Evolutionary conservation across 2,329 filamentous ascomycete genomes (phyloP).

Genomic region (Fusarium xylarioides): DNA sequence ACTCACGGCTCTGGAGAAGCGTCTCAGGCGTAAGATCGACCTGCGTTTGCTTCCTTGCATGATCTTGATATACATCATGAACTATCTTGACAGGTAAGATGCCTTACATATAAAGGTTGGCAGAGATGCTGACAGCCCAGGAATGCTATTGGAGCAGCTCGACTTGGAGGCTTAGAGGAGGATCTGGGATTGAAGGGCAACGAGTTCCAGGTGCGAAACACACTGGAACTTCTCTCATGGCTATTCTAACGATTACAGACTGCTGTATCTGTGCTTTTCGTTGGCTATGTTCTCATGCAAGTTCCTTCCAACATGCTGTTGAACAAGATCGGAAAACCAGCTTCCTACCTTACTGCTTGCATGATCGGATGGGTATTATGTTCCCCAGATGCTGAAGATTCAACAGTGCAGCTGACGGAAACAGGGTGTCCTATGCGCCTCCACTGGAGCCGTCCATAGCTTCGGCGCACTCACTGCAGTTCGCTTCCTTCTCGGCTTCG

Average conservation of each 20-base stretch:
- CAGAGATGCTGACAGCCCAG: neutral
- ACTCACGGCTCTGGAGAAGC: neutral
- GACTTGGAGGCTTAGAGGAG: slow-evolving; percentile 1
- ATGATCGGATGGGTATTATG: slow-evolving; percentile 1
- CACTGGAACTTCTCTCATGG: accelerated
- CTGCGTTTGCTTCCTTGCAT: neutral
- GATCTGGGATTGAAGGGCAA: neutral
- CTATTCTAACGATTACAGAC: neutral
- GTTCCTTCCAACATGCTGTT: slow-evolving; percentile 15
- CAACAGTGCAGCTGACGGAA: neutral
- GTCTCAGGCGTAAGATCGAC: neutral
- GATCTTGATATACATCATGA: slow-evolving; percentile 11
- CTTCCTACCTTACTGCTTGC: neutral
- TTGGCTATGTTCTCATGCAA: slow-evolving; percentile 20
- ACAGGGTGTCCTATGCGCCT: neutral
- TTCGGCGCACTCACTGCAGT: slow-evolving; percentile 8
- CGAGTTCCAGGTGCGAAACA: neutral
- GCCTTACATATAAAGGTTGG: accelerated
- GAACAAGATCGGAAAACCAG: slow-evolving; percentile 17
- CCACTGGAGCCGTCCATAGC: neutral
- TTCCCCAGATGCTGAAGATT: neutral
- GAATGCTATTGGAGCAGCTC: slow-evolving; percentile 1
- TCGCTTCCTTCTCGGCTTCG: slow-evolving; percentile 54
- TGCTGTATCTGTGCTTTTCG: slow-evolving; percentile 9
- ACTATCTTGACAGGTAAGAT: neutral